phyloP scores from a whole-genome alignment of 169 alveolate species.

The Cryptosporidium viatorum region DNA sequence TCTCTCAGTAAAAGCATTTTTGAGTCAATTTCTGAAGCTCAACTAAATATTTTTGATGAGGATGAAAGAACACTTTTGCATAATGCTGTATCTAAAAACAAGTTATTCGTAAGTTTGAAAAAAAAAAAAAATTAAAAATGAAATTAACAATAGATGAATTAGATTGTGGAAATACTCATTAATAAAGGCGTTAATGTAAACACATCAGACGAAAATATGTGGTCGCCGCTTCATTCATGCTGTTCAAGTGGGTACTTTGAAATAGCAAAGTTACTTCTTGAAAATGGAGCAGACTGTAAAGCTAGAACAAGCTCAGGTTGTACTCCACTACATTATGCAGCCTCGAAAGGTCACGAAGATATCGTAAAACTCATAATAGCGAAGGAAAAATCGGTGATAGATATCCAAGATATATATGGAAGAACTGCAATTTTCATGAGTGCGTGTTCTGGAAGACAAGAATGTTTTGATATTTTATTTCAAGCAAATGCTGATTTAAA shows the following conservation, averaged over 20 bases:
- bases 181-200: constrained; percentile 72
- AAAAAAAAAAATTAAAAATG: background rate
- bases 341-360: constrained; percentile 77
- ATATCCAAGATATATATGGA: constrained; percentile 26
- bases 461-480: constrained; percentile 20
- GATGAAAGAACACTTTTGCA: constrained; percentile 77
- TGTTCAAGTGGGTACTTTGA: constrained; percentile 75
- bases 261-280: constrained; percentile 24
- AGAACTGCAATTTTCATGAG: constrained; percentile 56
- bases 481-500: constrained; percentile 22
- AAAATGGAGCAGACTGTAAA: constrained; percentile 36
- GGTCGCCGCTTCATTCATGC: constrained; percentile 78
- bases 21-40: constrained; percentile 15
- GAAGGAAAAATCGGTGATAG: background rate
- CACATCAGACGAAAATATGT: constrained; percentile 72
- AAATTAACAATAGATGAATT: background rate
- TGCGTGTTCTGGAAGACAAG: constrained; percentile 60
- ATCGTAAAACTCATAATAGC: constrained; percentile 38
- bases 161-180: constrained; percentile 35
- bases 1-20: constrained; percentile 5
- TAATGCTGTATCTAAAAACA: constrained; percentile 70
- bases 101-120: constrained; percentile 37
- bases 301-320: constrained; percentile 68
- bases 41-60: constrained; percentile 67
- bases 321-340: constrained; percentile 78